Evolutionary conservation across 2,329 filamentous ascomycete species (phyloP), one percentile per base, ranked within the genome.

Genomic region (Lachnellula cervina): DNA sequence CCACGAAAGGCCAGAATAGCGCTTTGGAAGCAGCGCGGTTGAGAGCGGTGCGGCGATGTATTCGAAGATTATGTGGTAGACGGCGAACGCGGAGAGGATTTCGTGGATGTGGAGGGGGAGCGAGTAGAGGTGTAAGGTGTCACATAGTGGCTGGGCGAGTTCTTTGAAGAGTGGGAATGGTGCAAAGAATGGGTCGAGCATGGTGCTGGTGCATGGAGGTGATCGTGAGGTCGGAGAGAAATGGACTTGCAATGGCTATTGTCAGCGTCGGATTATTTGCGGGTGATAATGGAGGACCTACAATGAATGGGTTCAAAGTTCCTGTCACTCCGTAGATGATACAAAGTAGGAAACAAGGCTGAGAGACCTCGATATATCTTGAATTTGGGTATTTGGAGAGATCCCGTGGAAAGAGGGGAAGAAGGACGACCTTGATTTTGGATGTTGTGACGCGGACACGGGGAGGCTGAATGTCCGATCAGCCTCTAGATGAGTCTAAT

Each of bases 91-190:
- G 61, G 82, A 73, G 52, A 88, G 59, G 49, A 92, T 78, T 71
- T 94, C 88, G 75, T 94, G 89, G 66, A 88, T 76, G 72, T 94
- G 89, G 55, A 86, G 73, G 9, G 88, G 85, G 28, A 93, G 79
- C 11, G 85, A 84, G n/a, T 80, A 75, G 32, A 92, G 76, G 51
- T 75, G 72, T 55, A 87, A 73, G 56, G 72, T 73, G 62, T 86
- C 78, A 62, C 86, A 84, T 66, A 82, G 74, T 9, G 86, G 87
- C 69, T 83, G 76, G 50, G 83, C 72, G 55, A 80, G 76, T 51
- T 70, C 64, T 52, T 71, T 64, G 49, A 81, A 71, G 55, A 63
- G 62, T 8, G 83, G 79, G 23, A 59, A 46, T 54, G 80, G 72
- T 61, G 87, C 74, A 53, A 83, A 81, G 70, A 90, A 90, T 1